Conservation (phyloP, 345 rosid genomes). For the Hypericum androsaemum region DNA sequence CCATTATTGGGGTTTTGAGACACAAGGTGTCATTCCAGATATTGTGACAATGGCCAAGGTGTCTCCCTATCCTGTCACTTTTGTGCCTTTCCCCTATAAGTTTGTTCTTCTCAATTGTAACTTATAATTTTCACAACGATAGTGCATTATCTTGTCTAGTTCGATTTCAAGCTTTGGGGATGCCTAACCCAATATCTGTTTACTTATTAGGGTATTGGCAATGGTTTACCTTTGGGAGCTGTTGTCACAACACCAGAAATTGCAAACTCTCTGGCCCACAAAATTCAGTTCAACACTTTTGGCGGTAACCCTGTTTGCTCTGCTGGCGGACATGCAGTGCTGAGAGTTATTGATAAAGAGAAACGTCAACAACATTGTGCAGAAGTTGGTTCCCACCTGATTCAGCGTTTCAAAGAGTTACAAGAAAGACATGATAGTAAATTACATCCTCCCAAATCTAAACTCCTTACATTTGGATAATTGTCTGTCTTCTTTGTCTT, state of each 20-base stretch:
- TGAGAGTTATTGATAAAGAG: slow-evolving; percentile 81
- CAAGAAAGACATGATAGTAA: slow-evolving; percentile 73
- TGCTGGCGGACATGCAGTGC: slow-evolving; percentile 90
- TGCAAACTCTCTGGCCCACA: slow-evolving; percentile 74
- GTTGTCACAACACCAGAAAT: slow-evolving; percentile 96
- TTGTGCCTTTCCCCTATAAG: too few species aligned
- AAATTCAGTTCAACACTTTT: slow-evolving; percentile 81
- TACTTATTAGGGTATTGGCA: slow-evolving; percentile 70
- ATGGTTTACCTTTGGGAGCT: slow-evolving; percentile 90
- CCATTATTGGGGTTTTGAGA: slow-evolving; percentile 90
- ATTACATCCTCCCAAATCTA: slow-evolving; percentile 4
- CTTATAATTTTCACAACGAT: too few species aligned
- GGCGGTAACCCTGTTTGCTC: slow-evolving; percentile 99
- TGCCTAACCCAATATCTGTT: too few species aligned
- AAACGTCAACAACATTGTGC: slow-evolving; percentile 81
- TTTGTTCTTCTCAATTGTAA: too few species aligned
- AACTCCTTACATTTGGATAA: neutral
- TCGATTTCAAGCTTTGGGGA: too few species aligned
- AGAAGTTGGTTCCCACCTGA: slow-evolving; percentile 64
- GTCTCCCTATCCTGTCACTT: too few species aligned
- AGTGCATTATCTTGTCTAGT: too few species aligned
- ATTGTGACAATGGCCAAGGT: slow-evolving; percentile 99
- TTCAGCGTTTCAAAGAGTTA: slow-evolving; percentile 53
- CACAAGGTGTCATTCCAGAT: slow-evolving; percentile 91
- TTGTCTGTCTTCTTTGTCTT: neutral